phyloP scores from a whole-genome alignment of 495 filamentous ascomycete species.

The Sordaria brevicollis region DNA sequence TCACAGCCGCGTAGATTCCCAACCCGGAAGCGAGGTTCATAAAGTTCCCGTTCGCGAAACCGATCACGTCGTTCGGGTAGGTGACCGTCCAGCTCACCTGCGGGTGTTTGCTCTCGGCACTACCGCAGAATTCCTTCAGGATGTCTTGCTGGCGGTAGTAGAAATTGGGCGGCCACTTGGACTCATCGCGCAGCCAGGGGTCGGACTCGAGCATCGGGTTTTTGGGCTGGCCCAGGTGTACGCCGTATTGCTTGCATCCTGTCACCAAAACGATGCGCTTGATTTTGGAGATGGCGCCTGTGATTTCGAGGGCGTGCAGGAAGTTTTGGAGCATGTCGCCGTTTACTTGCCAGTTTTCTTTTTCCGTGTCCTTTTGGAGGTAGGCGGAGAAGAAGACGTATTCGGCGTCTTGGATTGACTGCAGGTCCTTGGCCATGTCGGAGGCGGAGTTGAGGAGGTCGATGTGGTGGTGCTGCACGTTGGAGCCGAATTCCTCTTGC shows the following conservation, averaged over 20 bases:
- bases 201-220: slow-evolving; percentile 39
- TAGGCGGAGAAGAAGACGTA: slow-evolving; percentile 43
- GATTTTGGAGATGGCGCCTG: slow-evolving; percentile 29
- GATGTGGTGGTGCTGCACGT: slow-evolving; percentile 34
- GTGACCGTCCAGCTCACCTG: slow-evolving; percentile 38
- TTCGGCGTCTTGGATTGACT: slow-evolving; percentile 23
- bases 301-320: slow-evolving; percentile 35
- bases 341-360: slow-evolving; percentile 33
- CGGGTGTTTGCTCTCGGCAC: slow-evolving; percentile 9
- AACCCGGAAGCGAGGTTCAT: slow-evolving; percentile 45
- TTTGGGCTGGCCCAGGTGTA: slow-evolving; percentile 43
- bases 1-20: slow-evolving; percentile 40
- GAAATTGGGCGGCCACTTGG: slow-evolving; percentile 33
- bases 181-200: slow-evolving; percentile 10
- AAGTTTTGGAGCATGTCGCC: slow-evolving; percentile 43
- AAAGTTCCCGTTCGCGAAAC: slow-evolving; percentile 39
- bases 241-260: slow-evolving; percentile 48
- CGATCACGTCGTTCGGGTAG: slow-evolving; percentile 46
- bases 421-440: slow-evolving; percentile 32
- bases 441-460: slow-evolving; percentile 32
- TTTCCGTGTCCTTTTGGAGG: slow-evolving; percentile 31
- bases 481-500: slow-evolving; percentile 26
- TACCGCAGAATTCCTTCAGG: slow-evolving; percentile 17
- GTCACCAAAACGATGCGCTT: slow-evolving; percentile 44
- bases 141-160: slow-evolving; percentile 39